phyloP scores from a whole-genome alignment of 2,329 filamentous ascomycete species.

The Alternaria incomplexa region DNA sequence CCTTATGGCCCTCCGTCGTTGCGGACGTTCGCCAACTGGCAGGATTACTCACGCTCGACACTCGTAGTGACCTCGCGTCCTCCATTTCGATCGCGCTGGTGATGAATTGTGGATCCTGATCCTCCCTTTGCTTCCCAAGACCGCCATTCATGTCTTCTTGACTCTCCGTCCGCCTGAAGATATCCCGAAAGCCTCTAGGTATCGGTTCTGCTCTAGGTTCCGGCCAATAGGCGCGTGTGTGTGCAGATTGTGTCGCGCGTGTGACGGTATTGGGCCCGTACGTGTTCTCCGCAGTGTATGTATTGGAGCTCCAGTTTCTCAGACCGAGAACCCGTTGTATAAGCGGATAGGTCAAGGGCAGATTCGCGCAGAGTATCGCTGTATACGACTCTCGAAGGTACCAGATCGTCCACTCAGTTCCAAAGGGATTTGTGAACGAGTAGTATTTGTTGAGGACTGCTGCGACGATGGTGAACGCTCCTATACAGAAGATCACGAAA shows the following conservation, averaged over 20 bases:
- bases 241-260: slow-evolving; percentile 2
- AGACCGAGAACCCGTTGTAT: slow-evolving; percentile 56
- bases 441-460: slow-evolving; percentile 68
- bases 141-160: slow-evolving; percentile 30
- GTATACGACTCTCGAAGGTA: slow-evolving; percentile 65
- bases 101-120: slow-evolving; percentile 25
- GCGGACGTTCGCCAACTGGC: slow-evolving; percentile 19
- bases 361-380: slow-evolving; percentile 65
- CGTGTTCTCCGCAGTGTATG: slow-evolving; percentile 13
- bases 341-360: slow-evolving; percentile 66
- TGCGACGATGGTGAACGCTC: slow-evolving; percentile 59
- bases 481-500: slow-evolving; percentile 62
- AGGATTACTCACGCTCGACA: slow-evolving; percentile 16
- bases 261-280: slow-evolving; percentile 3
- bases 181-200: slow-evolving; percentile 20
- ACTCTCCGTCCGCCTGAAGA: slow-evolving; percentile 25
- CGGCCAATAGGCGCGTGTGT: slow-evolving; percentile 15
- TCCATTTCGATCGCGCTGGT: slow-evolving; percentile 36
- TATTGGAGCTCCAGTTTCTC: slow-evolving; percentile 39
- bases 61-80: slow-evolving; percentile 12
- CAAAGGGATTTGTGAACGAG: slow-evolving; percentile 64
- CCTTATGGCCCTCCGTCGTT: slow-evolving; percentile 10
- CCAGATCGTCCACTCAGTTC: slow-evolving; percentile 64
- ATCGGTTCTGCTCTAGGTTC: slow-evolving; percentile 15
- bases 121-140: slow-evolving; percentile 19